These are phyloP conservation scores for Escallonia rubra DNA, from an alignment of 129 eudicot species.

Conservation along the genomic window DNA sequence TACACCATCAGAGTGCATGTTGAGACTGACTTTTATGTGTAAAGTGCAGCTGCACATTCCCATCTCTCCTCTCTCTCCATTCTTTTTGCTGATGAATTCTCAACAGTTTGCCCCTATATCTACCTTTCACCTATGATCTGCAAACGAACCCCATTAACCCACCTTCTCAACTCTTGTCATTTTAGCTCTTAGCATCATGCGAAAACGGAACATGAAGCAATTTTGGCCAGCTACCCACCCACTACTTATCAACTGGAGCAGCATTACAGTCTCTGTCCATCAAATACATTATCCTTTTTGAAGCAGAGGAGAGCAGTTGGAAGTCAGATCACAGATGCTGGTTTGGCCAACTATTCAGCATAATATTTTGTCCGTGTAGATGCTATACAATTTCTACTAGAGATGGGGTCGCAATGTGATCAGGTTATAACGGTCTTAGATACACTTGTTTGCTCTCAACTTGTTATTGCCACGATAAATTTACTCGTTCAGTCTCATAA, in stretches of 20 bases:
- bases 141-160: background rate
- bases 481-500: too few relatives aligned
- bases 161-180: conserved; percentile 5
- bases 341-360: background rate
- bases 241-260: background rate
- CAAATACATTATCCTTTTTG: background rate
- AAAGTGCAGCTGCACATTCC: background rate
- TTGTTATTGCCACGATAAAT: too few relatives aligned
- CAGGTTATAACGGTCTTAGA: too few relatives aligned
- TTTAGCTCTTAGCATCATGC: conserved; percentile 16
- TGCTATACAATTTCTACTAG: too few relatives aligned
- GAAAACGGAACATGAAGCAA: conserved; percentile 1
- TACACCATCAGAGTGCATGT: background rate
- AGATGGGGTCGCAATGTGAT: too few relatives aligned
- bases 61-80: too few relatives aligned
- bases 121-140: background rate
- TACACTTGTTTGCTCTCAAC: too few relatives aligned
- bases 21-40: background rate
- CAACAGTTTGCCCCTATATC: background rate
- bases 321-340: conserved; percentile 5
- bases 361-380: too few relatives aligned
- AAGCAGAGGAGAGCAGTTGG: conserved; percentile 9
- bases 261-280: background rate
- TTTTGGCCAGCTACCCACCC: conserved; percentile 7
- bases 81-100: background rate